These are phyloP conservation scores for Cystofilobasidium bisporidii DNA, from an alignment of 768 basidiomycete species.

Conservation along the genomic window DNA sequence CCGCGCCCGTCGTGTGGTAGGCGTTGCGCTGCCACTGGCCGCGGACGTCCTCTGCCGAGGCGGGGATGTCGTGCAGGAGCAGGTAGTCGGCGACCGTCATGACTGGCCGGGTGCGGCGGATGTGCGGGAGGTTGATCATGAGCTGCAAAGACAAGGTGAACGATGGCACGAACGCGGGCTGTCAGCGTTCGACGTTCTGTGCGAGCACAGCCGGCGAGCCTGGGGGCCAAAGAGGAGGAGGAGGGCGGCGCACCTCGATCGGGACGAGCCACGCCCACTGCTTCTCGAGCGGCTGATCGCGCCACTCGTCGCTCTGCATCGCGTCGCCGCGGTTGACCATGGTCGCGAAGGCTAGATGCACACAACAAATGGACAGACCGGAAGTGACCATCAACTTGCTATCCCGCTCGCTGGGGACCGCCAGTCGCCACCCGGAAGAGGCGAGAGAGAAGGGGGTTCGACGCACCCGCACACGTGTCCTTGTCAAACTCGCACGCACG, in stretches of 20 bases:
- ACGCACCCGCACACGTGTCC: conserved; percentile 31
- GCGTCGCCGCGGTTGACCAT: conserved; percentile 48
- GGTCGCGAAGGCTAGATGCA: conserved; percentile 42
- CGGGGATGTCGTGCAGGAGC: conserved; percentile 42
- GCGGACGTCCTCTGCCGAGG: conserved; percentile 40
- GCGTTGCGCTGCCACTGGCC: conserved; percentile 42
- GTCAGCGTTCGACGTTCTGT: conserved; percentile 30
- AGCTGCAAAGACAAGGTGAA: conserved; percentile 34
- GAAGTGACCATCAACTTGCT: too few relatives aligned
- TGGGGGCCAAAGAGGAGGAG: background rate
- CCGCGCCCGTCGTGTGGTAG: conserved; percentile 40
- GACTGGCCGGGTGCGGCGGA: conserved; percentile 42
- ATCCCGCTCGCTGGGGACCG: too few relatives aligned
- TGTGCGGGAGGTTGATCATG: conserved; percentile 45
- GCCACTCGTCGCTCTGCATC: conserved; percentile 44
- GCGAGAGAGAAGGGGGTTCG: too few relatives aligned
- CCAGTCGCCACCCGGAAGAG: too few relatives aligned
- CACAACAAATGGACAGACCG: too few relatives aligned
- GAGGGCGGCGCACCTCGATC: conserved; percentile 25
- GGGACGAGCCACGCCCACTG: conserved; percentile 36
- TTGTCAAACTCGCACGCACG: conserved; percentile 45
- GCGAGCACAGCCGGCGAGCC: conserved; percentile 9
- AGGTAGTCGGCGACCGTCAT: conserved; percentile 46
- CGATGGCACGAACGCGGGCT: too few relatives aligned
- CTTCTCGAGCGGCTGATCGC: conserved; percentile 38